Evolutionary conservation across 2,329 filamentous ascomycete species (phyloP).

Genomic region (Penicillium thymicola): DNA sequence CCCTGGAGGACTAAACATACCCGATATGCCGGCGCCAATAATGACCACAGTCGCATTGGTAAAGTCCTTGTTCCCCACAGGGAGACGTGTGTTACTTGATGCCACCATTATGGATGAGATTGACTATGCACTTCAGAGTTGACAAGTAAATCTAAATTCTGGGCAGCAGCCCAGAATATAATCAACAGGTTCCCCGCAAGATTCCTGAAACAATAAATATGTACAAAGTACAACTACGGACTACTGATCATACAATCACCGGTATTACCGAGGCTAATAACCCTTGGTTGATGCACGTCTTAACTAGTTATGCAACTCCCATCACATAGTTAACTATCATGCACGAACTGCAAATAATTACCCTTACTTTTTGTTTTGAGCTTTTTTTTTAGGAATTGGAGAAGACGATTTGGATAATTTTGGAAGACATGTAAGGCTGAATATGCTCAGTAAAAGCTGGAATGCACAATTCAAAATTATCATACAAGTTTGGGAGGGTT

Average conservation of each 20-base stretch:
- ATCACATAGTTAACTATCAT: background rate
- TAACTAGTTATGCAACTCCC: background rate
- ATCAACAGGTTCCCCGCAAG: background rate
- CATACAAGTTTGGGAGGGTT: background rate
- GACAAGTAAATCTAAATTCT: background rate
- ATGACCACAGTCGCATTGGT: constrained; percentile 55
- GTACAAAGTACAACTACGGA: too few relatives aligned
- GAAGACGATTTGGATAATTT: too few relatives aligned
- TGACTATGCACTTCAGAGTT: background rate
- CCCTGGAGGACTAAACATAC: constrained; percentile 25
- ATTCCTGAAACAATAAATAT: background rate
- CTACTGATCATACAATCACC: background rate
- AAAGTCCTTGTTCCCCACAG: constrained; percentile 48
- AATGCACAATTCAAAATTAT: background rate
- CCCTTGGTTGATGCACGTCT: background rate
- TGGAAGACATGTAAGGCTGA: background rate
- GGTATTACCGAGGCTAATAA: constrained; percentile 2
- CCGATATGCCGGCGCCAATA: constrained; percentile 55
- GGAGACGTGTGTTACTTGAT: constrained; percentile 9
- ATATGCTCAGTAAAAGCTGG: background rate
- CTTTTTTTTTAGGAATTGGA: background rate
- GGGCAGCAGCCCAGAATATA: background rate
- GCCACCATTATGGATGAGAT: constrained; percentile 3
- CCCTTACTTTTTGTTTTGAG: too few relatives aligned
- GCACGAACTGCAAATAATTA: background rate